Evolutionary conservation across 441 rosid species (phyloP).

Genomic region (Mallotus repandus): DNA sequence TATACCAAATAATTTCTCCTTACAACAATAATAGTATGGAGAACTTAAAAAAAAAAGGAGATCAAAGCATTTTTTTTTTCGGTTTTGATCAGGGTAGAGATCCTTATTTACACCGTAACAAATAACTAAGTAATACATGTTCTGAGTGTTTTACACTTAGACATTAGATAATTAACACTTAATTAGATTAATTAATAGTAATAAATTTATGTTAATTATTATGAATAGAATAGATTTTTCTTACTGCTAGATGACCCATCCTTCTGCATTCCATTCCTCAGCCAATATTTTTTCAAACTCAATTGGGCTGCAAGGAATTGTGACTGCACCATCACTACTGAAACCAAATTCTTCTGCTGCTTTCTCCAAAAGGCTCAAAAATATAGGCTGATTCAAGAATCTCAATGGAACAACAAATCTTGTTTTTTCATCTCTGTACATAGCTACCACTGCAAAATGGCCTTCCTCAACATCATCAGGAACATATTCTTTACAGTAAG

Average conservation of each 20-base stretch:
- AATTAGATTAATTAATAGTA: no score
- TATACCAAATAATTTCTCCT: no score
- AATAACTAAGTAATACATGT: no score
- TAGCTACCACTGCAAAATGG: constrained; percentile 62
- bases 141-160: no score
- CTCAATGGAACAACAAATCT: constrained; percentile 58
- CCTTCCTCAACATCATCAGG: constrained; percentile 72
- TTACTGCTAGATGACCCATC: constrained; percentile 35
- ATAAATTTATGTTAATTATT: no score
- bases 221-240: no score
- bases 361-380: constrained; percentile 49
- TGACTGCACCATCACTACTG: constrained; percentile 49
- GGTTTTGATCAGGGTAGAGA: no score
- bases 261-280: neutral
- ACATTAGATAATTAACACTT: no score
- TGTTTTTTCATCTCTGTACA: constrained; percentile 40
- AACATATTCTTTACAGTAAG: constrained; percentile 17
- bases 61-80: no score
- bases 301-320: constrained; percentile 58
- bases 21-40: no score
- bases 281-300: constrained; percentile 53
- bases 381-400: constrained; percentile 52
- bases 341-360: constrained; percentile 78
- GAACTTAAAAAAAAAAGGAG: no score
- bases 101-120: no score